Base-by-base conservation (phyloP, 1,139 yeast species). In the Pneumocystis jirovecii region DNA sequence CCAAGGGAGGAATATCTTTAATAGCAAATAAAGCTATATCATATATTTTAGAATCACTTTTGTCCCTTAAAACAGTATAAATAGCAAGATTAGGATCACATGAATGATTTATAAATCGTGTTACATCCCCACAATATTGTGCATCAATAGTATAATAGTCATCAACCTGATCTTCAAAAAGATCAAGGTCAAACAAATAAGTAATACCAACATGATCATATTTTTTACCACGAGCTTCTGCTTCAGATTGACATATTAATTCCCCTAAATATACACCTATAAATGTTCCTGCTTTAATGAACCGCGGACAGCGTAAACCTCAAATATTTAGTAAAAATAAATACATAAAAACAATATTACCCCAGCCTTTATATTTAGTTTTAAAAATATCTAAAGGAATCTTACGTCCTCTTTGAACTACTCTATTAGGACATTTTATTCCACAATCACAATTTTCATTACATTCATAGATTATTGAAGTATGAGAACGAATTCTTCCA, bases 41-140 rank as follows among this genome's bases (percentile, higher is more conserved):
- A 34, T 67, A 66, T 19, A 66, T 45, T 17, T 64, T 62, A 44
- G 59, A 37, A n/a, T 50, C 35, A 19, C 59, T 40, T 19, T 42
- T 50, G 21, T 64, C 59, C 7, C 65, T 61, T 17, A 62, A 64
- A 56, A 64, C 67, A 56, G 39, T 61, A 45, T 37, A 60, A 60
- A 65, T 63, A 63, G 61, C 63, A 34, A 59, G 21, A 50, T 59
- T 66, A 5, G 68, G 67, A 15, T 60, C 62, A 62, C 65, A 67
- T 39, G 65, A 66, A 63, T 66, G 69, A 34, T 66, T 68, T 65
- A 68, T 61, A 60, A 68, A 68, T n/a, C 69, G 65, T 19, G 68
- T 65, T 34, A 68, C 40, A 42, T 66, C 68, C 12, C 69, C 69
- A n/a, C 65, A 66, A 10, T 42, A 40, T 42, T 62, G 65, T 3